These are phyloP conservation scores for Penicillium janthinellum DNA, from an alignment of 2,329 filamentous ascomycete species.

Conservation along the genomic window DNA sequence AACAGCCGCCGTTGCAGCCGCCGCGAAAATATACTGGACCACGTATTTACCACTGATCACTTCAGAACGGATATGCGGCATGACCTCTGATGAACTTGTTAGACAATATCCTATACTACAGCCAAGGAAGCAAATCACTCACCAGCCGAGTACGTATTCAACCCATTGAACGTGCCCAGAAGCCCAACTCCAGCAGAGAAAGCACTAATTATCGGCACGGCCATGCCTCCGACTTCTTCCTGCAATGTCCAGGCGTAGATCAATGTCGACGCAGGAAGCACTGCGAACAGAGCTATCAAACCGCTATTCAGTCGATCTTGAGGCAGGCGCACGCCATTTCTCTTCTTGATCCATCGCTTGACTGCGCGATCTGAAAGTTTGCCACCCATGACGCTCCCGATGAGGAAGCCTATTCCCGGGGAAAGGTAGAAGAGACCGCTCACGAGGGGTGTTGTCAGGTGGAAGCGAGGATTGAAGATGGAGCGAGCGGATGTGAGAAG, in stretches of 20 bases:
- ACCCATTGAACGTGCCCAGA: constrained; percentile 70
- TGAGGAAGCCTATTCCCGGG: constrained; percentile 68
- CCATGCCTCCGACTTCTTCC: constrained; percentile 55
- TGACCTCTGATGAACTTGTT: constrained; percentile 39
- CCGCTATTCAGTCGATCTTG: constrained; percentile 68
- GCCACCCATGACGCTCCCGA: constrained; percentile 70
- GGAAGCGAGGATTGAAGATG: constrained; percentile 72
- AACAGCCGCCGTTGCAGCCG: constrained; percentile 68
- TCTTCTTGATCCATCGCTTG: constrained; percentile 62
- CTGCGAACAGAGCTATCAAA: constrained; percentile 57
- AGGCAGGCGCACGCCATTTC: constrained; percentile 61
- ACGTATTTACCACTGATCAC: constrained; percentile 81
- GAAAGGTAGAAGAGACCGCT: constrained; percentile 74
- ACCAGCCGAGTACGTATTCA: constrained; percentile 67
- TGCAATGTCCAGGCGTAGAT: constrained; percentile 69
- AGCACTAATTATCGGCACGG: constrained; percentile 67
- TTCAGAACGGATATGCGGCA: constrained; percentile 60
- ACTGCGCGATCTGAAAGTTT: constrained; percentile 69
- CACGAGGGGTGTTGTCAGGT: constrained; percentile 65
- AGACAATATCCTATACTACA: not conserved
- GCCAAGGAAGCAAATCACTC: not conserved
- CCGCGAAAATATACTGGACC: constrained; percentile 73
- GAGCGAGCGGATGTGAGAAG: constrained; percentile 70
- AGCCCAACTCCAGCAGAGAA: constrained; percentile 73
- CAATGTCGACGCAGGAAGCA: constrained; percentile 64